Evolutionary conservation across 225 moss, liverwort and hornwort genomes (phyloP), one percentile per base, ranked within the genome.

Genomic region (Polytrichum commune): DNA sequence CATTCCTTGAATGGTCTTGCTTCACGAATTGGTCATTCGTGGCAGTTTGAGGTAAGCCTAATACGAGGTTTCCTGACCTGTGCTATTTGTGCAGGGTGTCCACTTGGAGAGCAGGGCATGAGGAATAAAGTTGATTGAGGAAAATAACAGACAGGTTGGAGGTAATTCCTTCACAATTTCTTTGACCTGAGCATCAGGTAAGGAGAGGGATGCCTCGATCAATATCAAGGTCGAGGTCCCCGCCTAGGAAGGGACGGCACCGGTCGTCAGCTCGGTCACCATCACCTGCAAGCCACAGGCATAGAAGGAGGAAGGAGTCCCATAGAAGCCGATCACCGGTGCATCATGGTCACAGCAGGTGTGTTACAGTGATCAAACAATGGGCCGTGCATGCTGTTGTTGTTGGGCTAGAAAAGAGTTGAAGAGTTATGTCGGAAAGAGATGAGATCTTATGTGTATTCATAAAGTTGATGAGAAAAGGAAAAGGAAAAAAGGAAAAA

Each of bases 301-400:
- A 74, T 90, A 92, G 86, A 88, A 87, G 97, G 76, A 85, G 97
- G 90, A 91, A 94, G 81, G 97, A 97, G 74, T 81, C 81, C 46
- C 86, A 90, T 77, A 92, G 94, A 86, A 97, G 97, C 87, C 97
- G 97, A 85, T 97, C 97, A 83, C 97, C 95, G 46, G 86, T 86
- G 70, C 97, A 92, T 90, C 89, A 88, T 81, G 79, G 86, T 35
- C 91, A 92, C 84, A 91, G 94, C 89, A 97, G 97, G 97, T 97
- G 90, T 94, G 93, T 94, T 83, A 86, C 89, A 89, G 89, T 86
- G 96, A 89, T 85, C 83, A 92, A 88, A 80, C 82, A 84, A 86
- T 82, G 88, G 88, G 80, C 89, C 74, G 80, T 88, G 35, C 77
- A 84, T 91, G 81, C 78, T 83, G 73, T 85, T 83, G 78, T 88